These are phyloP conservation scores for Leonotis leonurus DNA, from an alignment of 257 asterid species.

Conservation along the genomic window DNA sequence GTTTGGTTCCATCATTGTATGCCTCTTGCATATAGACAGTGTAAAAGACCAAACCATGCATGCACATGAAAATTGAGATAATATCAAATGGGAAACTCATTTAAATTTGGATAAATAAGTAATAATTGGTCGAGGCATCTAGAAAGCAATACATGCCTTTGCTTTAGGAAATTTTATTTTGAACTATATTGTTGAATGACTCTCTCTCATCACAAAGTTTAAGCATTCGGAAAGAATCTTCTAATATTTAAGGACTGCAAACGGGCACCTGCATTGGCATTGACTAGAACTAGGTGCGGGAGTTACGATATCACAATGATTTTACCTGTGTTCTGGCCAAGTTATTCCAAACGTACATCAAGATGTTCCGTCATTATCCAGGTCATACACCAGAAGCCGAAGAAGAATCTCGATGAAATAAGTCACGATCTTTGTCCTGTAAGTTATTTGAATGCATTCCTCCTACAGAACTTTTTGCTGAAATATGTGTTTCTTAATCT, in stretches of 20 bases:
- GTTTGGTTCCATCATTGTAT: not conserved
- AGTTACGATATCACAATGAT: no score
- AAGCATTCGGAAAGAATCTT: not conserved
- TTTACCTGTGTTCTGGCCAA: not conserved
- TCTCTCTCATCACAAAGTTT: not conserved
- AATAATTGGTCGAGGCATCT: not conserved
- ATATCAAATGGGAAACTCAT: not conserved
- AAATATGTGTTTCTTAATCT: not conserved
- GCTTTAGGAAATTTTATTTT: not conserved
- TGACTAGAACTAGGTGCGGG: no score
- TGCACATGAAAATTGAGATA: not conserved
- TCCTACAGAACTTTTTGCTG: not conserved
- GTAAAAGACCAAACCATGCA: not conserved
- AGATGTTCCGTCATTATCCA: conserved; percentile 25
- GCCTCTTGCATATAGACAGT: not conserved
- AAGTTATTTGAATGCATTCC: conserved; percentile 23
- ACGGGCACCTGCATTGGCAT: no score
- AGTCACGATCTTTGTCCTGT: conserved; percentile 98
- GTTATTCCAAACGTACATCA: not conserved
- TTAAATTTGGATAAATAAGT: not conserved
- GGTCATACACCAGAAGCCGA: conserved; percentile 99
- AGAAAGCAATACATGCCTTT: not conserved
- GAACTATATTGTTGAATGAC: not conserved
- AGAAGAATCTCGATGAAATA: conserved; percentile 90
- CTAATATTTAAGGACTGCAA: no score